phyloP scores from a whole-genome alignment of 371 early-diverging fungal species.

The Spiromyces aspiralis region DNA sequence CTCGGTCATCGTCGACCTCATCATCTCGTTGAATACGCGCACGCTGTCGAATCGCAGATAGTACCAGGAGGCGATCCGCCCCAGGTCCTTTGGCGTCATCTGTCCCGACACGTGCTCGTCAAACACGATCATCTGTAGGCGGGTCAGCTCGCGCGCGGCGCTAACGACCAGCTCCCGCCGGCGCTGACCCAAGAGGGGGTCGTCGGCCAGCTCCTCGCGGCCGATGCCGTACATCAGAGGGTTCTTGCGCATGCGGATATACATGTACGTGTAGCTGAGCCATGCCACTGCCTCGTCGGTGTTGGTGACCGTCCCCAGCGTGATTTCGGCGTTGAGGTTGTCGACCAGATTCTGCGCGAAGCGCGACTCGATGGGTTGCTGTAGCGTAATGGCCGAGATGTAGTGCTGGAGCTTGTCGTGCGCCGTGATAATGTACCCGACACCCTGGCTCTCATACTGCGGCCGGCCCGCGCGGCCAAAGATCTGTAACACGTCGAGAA shows the following conservation, averaged over 20 bases:
- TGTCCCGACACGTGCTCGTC: constrained; percentile 68
- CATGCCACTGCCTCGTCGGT: constrained; percentile 89
- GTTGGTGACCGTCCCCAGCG: constrained; percentile 84
- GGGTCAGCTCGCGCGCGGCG: constrained; percentile 57
- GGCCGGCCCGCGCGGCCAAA: constrained; percentile 99
- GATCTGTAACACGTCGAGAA: constrained; percentile 96
- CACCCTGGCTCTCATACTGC: constrained; percentile 82
- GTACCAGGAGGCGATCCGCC: constrained; percentile 80
- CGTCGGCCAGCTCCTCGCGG: constrained; percentile 51
- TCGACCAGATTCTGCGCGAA: constrained; percentile 80
- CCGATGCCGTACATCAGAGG: constrained; percentile 84
- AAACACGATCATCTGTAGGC: constrained; percentile 85
- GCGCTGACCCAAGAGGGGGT: constrained; percentile 56
- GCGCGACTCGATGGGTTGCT: constrained; percentile 92
- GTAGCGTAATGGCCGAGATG: constrained; percentile 86
- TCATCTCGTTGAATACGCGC: constrained; percentile 55
- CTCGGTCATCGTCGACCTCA: constrained; percentile 62
- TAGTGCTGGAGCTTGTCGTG: constrained; percentile 87
- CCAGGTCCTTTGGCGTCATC: constrained; percentile 75
- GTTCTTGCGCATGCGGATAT: constrained; percentile 90
- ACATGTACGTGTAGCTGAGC: constrained; percentile 96
- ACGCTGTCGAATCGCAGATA: constrained; percentile 79
- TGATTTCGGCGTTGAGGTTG: constrained; percentile 94
- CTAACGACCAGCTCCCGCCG: constrained; percentile 54
- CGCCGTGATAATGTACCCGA: constrained; percentile 81